Conservation (phyloP, 2,329 filamentous ascomycete species). For the Neofusicoccum cordaticola region DNA sequence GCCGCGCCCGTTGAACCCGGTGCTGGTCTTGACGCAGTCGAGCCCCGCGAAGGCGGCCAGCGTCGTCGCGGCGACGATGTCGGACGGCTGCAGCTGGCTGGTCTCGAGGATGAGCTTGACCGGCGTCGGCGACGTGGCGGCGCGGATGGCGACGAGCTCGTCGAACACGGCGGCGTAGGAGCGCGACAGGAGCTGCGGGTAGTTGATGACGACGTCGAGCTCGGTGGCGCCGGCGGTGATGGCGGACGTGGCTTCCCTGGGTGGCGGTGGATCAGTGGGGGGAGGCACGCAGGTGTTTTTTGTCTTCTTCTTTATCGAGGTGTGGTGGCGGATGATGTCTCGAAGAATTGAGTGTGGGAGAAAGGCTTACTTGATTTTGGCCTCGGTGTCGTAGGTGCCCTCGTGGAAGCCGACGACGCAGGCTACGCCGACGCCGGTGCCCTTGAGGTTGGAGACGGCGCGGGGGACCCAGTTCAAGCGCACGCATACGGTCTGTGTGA, state of each 20-base stretch:
- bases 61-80: slow-evolving; percentile 54
- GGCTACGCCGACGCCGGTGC: slow-evolving; percentile 50
- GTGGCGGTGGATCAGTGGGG: not conserved
- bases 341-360: not conserved
- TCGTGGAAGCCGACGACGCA: slow-evolving; percentile 61
- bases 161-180: slow-evolving; percentile 44
- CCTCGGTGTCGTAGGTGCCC: slow-evolving; percentile 51
- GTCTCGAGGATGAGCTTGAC: slow-evolving; percentile 61
- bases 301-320: not conserved
- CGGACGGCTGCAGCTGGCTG: slow-evolving; percentile 46
- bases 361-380: slow-evolving; percentile 43
- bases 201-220: slow-evolving; percentile 60
- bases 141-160: slow-evolving; percentile 53
- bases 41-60: slow-evolving; percentile 53
- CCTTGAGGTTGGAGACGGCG: slow-evolving; percentile 49
- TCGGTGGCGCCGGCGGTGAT: slow-evolving; percentile 53
- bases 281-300: too few species aligned
- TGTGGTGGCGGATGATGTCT: not conserved
- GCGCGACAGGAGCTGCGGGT: slow-evolving; percentile 41
- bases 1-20: slow-evolving; percentile 57
- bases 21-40: slow-evolving; percentile 61
- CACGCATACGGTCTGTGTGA: slow-evolving; percentile 53
- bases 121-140: slow-evolving; percentile 41
- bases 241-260: slow-evolving; percentile 48
- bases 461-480: slow-evolving; percentile 52